Conservation (phyloP, 2,329 filamentous ascomycete genomes). For the Ambrosiella beaveri region DNA sequence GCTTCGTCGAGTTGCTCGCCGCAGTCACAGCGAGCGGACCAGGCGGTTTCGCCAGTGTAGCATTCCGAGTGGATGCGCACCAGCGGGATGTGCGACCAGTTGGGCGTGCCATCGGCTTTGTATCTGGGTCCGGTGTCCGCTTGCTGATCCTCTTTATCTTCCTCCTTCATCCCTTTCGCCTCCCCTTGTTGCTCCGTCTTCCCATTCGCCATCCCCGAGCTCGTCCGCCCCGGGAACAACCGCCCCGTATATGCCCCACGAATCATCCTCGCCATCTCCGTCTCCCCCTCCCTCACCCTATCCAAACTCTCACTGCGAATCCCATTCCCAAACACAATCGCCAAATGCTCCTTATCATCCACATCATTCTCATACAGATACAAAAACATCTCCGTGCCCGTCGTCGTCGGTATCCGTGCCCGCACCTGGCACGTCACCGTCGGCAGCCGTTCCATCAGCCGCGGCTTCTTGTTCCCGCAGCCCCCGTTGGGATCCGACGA, state of each 20-base stretch:
- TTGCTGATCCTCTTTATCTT: constrained; percentile 5
- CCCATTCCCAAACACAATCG: constrained; percentile 82
- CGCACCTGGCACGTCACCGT: constrained; percentile 86
- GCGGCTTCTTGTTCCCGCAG: constrained; percentile 47
- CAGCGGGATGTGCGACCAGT: constrained; percentile 34
- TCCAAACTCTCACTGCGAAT: constrained; percentile 64
- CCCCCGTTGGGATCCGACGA: constrained; percentile 39
- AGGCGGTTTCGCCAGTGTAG: constrained; percentile 96
- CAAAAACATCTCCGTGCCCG: constrained; percentile 88
- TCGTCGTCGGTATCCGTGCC: constrained; percentile 83
- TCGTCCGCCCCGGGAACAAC: constrained; percentile 68
- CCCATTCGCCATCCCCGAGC: constrained; percentile 41
- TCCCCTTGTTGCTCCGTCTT: not conserved
- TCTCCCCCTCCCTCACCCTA: constrained; percentile 55
- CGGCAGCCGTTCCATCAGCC: constrained; percentile 58
- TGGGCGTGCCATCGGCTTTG: not conserved
- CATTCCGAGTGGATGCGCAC: constrained; percentile 96
- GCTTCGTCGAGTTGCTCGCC: constrained; percentile 96
- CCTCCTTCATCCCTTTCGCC: constrained; percentile 11
- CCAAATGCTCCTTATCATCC: constrained; percentile 89
- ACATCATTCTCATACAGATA: constrained; percentile 87
- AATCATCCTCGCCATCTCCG: constrained; percentile 82
- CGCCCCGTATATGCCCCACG: constrained; percentile 81
- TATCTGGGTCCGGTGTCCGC: not conserved
- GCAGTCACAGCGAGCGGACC: constrained; percentile 95